These are phyloP conservation scores for Kernera saxatilis DNA, from an alignment of 345 rosid species.

Conservation along the genomic window DNA sequence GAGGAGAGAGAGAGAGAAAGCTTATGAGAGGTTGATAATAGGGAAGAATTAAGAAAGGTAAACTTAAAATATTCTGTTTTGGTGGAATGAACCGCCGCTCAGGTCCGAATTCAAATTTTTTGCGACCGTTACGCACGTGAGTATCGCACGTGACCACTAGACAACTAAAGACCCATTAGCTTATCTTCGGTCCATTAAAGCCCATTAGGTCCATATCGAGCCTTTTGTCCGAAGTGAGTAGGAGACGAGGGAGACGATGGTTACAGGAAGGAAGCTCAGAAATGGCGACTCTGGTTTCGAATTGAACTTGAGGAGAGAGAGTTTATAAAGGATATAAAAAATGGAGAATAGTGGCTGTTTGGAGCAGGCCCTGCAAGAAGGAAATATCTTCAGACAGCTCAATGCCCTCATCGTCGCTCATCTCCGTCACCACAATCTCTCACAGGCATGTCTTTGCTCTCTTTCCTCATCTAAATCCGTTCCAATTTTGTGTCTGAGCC, in stretches of 20 bases:
- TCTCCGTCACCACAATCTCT: conserved; percentile 73
- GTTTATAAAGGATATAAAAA: neutral
- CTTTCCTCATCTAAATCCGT: neutral
- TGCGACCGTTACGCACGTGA: conserved; percentile 36
- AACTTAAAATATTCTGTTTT: conserved; percentile 7
- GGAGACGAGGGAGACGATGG: neutral
- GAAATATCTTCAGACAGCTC: conserved; percentile 57
- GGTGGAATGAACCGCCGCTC: conserved; percentile 35
- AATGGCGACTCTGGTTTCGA: conserved; percentile 13
- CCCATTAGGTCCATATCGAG: conserved; percentile 3
- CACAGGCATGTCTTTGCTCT: conserved; percentile 39
- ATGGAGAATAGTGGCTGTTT: conserved; percentile 39
- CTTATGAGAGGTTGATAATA: conserved; percentile 24
- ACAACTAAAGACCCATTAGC: neutral
- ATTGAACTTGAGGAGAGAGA: neutral
- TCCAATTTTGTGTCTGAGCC: neutral
- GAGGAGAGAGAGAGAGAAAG: conserved; percentile 2
- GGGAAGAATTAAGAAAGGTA: neutral
- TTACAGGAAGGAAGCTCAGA: neutral
- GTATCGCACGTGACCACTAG: neutral
- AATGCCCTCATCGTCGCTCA: conserved; percentile 80
- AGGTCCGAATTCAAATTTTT: conserved; percentile 44
- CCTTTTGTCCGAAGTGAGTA: neutral
- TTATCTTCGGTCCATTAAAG: neutral
- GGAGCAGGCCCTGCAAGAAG: conserved; percentile 70